Percentiles rank a stretch among this genome's conserved stretches.
phyloP scores from a whole-genome alignment of 2,329 filamentous ascomycete genomes.

The Ceratocystis lukuohia region DNA sequence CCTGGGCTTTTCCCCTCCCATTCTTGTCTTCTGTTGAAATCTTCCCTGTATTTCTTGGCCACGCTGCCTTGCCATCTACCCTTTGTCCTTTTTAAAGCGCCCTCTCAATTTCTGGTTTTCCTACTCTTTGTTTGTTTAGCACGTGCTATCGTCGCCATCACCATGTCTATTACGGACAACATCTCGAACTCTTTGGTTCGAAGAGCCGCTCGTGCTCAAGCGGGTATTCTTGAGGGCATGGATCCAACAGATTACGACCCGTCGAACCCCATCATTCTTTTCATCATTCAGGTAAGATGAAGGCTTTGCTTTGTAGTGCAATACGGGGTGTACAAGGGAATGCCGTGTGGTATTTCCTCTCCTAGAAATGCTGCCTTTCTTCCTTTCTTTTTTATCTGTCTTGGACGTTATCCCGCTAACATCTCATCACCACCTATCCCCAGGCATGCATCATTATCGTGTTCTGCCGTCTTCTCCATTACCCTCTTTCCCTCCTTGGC shows the following conservation, averaged over 20 bases:
- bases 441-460: slow-evolving; percentile 35
- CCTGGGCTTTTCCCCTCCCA: too few relatives aligned
- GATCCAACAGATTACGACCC: slow-evolving; percentile 56
- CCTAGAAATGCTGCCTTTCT: neutral
- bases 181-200: slow-evolving; percentile 21
- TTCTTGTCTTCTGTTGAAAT: neutral
- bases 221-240: slow-evolving; percentile 56
- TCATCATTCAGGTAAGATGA: slow-evolving; percentile 53
- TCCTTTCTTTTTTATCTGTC: neutral
- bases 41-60: neutral
- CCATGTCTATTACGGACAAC: slow-evolving; percentile 24
- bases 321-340: neutral
- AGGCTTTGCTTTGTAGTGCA: neutral
- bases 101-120: too few relatives aligned
- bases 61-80: neutral
- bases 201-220: slow-evolving; percentile 30
- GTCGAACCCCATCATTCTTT: slow-evolving; percentile 59
- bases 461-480: slow-evolving; percentile 47
- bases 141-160: neutral
- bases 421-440: slow-evolving; percentile 15
- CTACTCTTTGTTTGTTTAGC: too few relatives aligned
- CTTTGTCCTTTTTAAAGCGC: neutral
- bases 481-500: slow-evolving; percentile 60
- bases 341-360: neutral
- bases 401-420: slow-evolving; percentile 8